phyloP scores from a whole-genome alignment of 202 grass and related monocot species.

The Panicum hallii region DNA sequence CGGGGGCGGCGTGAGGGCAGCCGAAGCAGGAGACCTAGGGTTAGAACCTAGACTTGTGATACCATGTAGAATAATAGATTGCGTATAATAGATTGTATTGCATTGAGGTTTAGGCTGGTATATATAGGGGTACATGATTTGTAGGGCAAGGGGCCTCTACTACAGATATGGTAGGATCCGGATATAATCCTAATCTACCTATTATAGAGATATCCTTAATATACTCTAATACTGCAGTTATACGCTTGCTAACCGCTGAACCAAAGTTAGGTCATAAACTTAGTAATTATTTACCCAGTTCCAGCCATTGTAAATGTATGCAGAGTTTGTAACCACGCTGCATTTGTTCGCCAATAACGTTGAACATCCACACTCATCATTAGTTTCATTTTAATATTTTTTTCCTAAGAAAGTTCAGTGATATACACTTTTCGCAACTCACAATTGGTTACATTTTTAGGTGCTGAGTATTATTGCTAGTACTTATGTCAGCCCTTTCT shows the following conservation, averaged over 20 bases:
- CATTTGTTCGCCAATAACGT: neutral
- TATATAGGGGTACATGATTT: no score
- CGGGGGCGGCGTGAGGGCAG: no score
- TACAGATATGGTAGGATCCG: no score
- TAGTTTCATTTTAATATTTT: conserved; percentile 1
- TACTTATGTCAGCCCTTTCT: neutral
- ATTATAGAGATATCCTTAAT: no score
- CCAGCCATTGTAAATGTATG: neutral
- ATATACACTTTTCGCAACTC: conserved; percentile 6
- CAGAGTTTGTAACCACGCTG: neutral
- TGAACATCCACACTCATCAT: neutral
- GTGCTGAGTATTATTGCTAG: conserved; percentile 27
- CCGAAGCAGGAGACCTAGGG: no score
- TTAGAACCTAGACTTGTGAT: no score
- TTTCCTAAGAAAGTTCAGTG: neutral
- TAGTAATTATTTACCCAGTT: neutral
- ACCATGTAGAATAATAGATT: no score
- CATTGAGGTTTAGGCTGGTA: no score
- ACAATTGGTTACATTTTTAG: neutral
- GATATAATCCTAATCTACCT: no score
- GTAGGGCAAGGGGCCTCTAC: no score
- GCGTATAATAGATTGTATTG: no score
- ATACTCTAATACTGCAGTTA: no score
- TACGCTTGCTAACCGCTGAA: neutral
- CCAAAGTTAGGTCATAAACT: neutral